These are phyloP conservation scores for Phytophthora hibernalis DNA, from an alignment of 352 stramenopile genomes.

Conservation along the genomic window DNA sequence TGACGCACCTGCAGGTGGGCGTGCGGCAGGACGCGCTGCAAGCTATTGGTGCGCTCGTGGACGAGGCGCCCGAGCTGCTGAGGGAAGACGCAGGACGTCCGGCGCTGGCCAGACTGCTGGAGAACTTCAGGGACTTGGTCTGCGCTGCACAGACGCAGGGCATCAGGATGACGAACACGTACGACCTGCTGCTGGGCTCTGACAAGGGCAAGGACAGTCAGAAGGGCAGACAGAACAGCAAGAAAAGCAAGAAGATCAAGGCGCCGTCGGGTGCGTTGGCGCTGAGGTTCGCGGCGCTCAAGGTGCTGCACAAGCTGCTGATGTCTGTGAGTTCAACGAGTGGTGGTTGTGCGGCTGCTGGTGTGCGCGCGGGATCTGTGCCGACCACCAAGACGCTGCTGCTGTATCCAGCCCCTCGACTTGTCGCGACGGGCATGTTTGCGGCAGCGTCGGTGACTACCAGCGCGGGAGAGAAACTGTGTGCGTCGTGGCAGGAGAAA, in stretches of 20 bases:
- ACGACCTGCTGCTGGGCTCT: constrained; percentile 54
- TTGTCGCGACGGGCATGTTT: constrained; percentile 46
- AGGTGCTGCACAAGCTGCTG: constrained; percentile 73
- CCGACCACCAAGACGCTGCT: constrained; percentile 52
- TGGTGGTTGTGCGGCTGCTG: not conserved
- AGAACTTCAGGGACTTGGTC: constrained; percentile 85
- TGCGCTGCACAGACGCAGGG: constrained; percentile 66
- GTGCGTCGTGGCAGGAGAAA: constrained; percentile 77
- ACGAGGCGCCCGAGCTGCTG: constrained; percentile 64
- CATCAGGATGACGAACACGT: constrained; percentile 83
- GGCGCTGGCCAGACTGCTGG: constrained; percentile 66
- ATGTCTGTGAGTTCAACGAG: constrained; percentile 47
- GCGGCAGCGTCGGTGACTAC: constrained; percentile 21
- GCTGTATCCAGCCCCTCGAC: constrained; percentile 51
- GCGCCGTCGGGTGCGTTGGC: constrained; percentile 48
- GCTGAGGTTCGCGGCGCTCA: constrained; percentile 67
- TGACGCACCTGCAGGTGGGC: constrained; percentile 82
- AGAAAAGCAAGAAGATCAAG: constrained; percentile 62
- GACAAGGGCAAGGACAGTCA: constrained; percentile 28
- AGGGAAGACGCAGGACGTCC: constrained; percentile 60
- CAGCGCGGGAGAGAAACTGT: constrained; percentile 23
- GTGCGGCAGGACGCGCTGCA: constrained; percentile 78
- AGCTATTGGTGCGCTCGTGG: constrained; percentile 73
- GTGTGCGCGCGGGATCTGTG: constrained; percentile 26
- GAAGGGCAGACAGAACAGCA: constrained; percentile 41